Evolutionary conservation across 2,329 filamentous ascomycete species (phyloP), one percentile per base, ranked within the genome.

Genomic region (Dactylellina parvicollis): DNA sequence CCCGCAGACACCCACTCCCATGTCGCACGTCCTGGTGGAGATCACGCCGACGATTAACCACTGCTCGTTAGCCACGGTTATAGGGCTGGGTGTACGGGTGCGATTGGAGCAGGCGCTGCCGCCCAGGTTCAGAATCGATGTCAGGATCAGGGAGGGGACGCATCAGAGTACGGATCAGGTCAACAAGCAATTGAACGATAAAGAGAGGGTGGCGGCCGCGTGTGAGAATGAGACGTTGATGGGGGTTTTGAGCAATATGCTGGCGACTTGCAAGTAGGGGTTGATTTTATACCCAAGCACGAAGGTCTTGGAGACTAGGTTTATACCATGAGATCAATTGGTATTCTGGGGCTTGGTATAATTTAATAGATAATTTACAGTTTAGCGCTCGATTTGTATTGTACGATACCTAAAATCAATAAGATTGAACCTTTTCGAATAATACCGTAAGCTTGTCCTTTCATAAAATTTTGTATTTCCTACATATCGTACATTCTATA

Each of bases 31-130:
- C 34, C 86, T 89, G 2, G 92, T 99, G 44, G 87, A 96, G 78
- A 90, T 99, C 77, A 99, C 95, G 9, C 95, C 95, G 8, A 99
- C 95, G 24, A 95, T 98, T 79, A 96, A 94, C 14, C 95, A 98
- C 82, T 99, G 95, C 83, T 96, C 92, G 55, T 86, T 99, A 40
- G 95, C 95, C 30, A 99, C 95, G 0, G 92, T 99, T 72, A 96
- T 99, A 78, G 95, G 95, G 0, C 85, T 99, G 14, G 95, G 93
- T 12, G 92, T 99, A 20, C 88, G 95, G 46, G 93, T 97, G 42
- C 88, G 95, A 22, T 85, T 99, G 22, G 93, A 98, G 82, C 90
- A 96, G 80, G 90, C 91, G 9, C 84, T 99, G 67, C 95, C 95
- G 2, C 91, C 95, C 32, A 91, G 94, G 78, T 99, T 95, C 81